Evolutionary conservation across 495 filamentous ascomycete species (phyloP).

Genomic region (Neurospora intermedia): DNA sequence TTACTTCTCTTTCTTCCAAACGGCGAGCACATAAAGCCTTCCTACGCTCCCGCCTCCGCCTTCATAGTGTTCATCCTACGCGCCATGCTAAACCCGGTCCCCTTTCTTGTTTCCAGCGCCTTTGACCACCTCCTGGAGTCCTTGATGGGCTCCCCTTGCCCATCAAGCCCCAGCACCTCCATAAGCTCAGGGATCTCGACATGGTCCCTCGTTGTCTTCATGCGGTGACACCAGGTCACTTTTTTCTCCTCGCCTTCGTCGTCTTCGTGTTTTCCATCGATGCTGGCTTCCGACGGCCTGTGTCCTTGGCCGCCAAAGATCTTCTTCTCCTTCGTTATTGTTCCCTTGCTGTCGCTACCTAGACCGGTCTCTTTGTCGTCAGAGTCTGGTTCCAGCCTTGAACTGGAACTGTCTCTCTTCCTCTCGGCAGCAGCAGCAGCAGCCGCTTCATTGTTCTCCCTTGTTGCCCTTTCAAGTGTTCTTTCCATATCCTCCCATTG

Average conservation of each 20-base stretch:
- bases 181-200: slow-evolving; percentile 54
- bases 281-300: slow-evolving; percentile 10
- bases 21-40: background rate
- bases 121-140: slow-evolving; percentile 33
- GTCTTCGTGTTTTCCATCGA: slow-evolving; percentile 18
- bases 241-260: slow-evolving; percentile 36
- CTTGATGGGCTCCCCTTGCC: slow-evolving; percentile 22
- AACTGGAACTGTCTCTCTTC: background rate
- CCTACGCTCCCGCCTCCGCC: background rate
- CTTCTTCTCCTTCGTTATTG: background rate
- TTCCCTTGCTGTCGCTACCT: background rate
- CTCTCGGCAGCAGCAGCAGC: background rate
- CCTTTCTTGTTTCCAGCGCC: slow-evolving; percentile 34
- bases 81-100: slow-evolving; percentile 32
- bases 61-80: slow-evolving; percentile 30
- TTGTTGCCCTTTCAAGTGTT: slow-evolving; percentile 9
- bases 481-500: slow-evolving; percentile 11
- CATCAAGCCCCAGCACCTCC: slow-evolving; percentile 50
- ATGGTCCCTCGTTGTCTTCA: slow-evolving; percentile 72
- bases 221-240: slow-evolving; percentile 74
- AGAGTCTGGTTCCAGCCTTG: background rate
- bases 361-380: background rate
- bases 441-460: slow-evolving; percentile 4
- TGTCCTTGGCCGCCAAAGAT: background rate
- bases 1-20: background rate